A percentile compares a stretch with the other conserved stretches of the same genome.
These are phyloP conservation scores for Arachnomyces sp. DNA, from an alignment of 2,329 filamentous ascomycete species.

Conservation along the genomic window DNA sequence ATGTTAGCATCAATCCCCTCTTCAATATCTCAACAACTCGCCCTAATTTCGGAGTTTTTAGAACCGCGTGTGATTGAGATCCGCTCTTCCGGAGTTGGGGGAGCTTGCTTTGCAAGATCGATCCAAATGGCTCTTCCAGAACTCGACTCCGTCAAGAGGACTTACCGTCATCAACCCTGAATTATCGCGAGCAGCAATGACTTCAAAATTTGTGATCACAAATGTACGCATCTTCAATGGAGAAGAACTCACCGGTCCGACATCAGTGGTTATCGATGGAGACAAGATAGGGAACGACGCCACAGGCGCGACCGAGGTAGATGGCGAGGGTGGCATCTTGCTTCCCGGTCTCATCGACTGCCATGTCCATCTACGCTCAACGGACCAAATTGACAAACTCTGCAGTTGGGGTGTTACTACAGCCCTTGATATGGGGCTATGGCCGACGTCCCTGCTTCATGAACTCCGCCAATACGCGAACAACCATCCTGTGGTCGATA, in stretches of 20 bases:
- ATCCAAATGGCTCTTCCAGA: no score
- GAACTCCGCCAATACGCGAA: no score
- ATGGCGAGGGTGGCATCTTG: constrained; percentile 7
- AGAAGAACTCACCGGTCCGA: background rate
- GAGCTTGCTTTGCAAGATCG: no score
- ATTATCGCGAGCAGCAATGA: no score
- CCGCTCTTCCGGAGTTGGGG: no score
- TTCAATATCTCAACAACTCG: no score
- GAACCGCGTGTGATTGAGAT: no score
- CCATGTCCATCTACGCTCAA: constrained; percentile 2
- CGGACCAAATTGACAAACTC: background rate
- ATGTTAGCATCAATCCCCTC: no score
- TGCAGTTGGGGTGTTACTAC: background rate
- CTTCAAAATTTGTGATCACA: constrained; percentile 1
- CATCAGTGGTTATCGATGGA: background rate
- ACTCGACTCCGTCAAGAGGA: no score
- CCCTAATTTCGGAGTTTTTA: no score
- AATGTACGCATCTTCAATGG: constrained; percentile 6
- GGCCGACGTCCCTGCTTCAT: no score
- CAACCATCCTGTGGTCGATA: constrained; percentile 3
- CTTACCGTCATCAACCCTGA: no score
- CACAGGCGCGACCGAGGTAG: background rate
- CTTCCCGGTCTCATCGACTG: constrained; percentile 9
- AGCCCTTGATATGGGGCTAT: background rate
- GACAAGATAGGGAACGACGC: background rate